Conservation (phyloP, 441 rosid species). For the Gossypium trilobum region DNA sequence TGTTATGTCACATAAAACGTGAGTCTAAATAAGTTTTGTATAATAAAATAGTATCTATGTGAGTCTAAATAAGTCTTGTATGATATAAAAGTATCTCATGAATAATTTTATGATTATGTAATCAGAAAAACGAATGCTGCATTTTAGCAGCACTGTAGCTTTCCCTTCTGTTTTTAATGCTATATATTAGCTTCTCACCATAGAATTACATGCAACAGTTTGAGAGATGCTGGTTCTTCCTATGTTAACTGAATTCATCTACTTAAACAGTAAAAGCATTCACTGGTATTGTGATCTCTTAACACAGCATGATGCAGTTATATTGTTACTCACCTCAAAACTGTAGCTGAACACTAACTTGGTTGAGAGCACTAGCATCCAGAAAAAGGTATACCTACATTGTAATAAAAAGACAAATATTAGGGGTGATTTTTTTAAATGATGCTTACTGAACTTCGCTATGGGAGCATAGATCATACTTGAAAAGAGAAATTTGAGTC, state of each 20-base stretch:
- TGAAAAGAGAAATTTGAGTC: conserved; percentile 78
- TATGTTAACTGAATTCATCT: neutral
- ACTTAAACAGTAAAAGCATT: neutral
- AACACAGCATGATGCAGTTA: conserved; percentile 5
- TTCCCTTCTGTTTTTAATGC: neutral
- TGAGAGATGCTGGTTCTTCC: neutral
- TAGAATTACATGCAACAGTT: neutral
- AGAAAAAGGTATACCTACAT: conserved; percentile 70
- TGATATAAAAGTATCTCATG: neutral
- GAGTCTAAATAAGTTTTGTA: neutral
- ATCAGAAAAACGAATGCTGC: neutral
- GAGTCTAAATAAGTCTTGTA: neutral
- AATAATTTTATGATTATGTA: neutral
- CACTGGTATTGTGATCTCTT: neutral
- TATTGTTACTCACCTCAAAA: conserved; percentile 61
- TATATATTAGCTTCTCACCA: neutral
- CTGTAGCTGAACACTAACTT: conserved; percentile 74
- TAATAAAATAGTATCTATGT: neutral
- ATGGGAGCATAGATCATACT: conserved; percentile 38
- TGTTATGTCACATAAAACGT: neutral
- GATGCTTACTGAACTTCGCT: conserved; percentile 15
- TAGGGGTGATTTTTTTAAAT: neutral
- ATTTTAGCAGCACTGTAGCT: neutral
- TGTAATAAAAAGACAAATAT: conserved; percentile 7
- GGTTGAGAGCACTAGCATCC: conserved; percentile 72